Conservation (phyloP, 805 yeast genomes). For the Candida odintsovae region DNA sequence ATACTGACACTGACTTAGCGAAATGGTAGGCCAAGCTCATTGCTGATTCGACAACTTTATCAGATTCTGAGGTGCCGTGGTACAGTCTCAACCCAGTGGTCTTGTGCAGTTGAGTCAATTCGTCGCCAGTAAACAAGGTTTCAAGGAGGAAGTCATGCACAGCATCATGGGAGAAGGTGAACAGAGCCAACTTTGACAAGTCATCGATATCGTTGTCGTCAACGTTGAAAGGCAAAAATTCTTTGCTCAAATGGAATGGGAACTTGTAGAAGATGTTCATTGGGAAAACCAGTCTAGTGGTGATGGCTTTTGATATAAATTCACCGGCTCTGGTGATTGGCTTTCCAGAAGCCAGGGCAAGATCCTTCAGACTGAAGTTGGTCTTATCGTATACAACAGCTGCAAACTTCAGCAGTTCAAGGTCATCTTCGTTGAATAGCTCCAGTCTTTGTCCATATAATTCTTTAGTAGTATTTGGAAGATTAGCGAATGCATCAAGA, state of each 20-base stretch:
- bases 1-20: conserved; percentile 8
- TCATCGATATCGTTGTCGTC: conserved; percentile 28
- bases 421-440: conserved; percentile 19
- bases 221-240: conserved; percentile 22
- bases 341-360: conserved; percentile 32
- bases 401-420: conserved; percentile 32
- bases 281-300: conserved; percentile 31
- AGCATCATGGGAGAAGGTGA: conserved; percentile 36
- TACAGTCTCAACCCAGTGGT: conserved; percentile 37
- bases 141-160: conserved; percentile 28
- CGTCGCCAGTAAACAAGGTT: conserved; percentile 22
- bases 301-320: conserved; percentile 30
- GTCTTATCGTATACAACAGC: conserved; percentile 33
- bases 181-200: conserved; percentile 31
- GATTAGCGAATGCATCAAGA: conserved; percentile 6
- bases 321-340: conserved; percentile 29
- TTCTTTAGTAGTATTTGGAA: conserved; percentile 10
- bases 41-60: conserved; percentile 3
- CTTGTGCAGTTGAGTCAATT: conserved; percentile 30
- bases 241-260: conserved; percentile 33
- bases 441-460: conserved; percentile 15
- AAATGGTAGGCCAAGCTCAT: conserved; percentile 17
- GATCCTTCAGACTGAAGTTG: conserved; percentile 31
- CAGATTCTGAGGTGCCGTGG: neutral
- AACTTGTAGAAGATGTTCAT: conserved; percentile 39